Base-by-base conservation (phyloP, 805 yeast genomes). In the Tetrapisispora phaffii region DNA sequence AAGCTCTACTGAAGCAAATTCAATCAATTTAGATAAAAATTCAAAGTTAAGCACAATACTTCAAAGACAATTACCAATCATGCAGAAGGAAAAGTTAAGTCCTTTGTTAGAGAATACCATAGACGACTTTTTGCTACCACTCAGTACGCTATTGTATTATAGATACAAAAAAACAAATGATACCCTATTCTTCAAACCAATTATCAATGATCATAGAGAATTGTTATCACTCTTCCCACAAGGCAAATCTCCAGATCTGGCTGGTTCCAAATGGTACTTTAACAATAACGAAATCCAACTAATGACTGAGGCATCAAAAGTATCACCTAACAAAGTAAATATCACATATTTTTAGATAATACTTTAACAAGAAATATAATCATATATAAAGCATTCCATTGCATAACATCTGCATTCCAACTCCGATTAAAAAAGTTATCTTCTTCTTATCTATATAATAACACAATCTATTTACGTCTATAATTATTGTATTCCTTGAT, bases 151-250 rank as follows among this genome's bases (percentile, higher is more conserved):
- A 16, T 39, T 62, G 35, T 50, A 53, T 22, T 58, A 59, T 38
- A 59, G 65, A 26, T 62, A 58, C 42, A 40, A 47, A 16, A 55
- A 51, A 39, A 57, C 62, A 7, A 61, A 61, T 42, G 65, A 61
- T 16, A 58, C 55, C 38, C 39, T 60, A n/a, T 46, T 53, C 21
- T 57, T 55, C 37, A 52, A 59, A 42, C 44, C 54, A 2, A 47
- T 60, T 2, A 53, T 54, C 19, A 44, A 37, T 7, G 51, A 58
- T 33, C 42, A 40, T n/a, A 34, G 37, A 5, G 41, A 26, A 13
- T 35, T 62, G 39, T 41, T 48, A 16, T 44, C 47, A 22, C 41
- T 47, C 2, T 43, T 55, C 24, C 66, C 67, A 2, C 48, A 52
- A 13, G 65, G 66, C 1, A 60, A 52, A 31, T 35, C 51, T 1